A percentile compares a stretch with the other conserved stretches of the same genome.
These are phyloP conservation scores for Oenanthe sinensis DNA, from an alignment of 129 eudicot genomes.

Conservation along the genomic window DNA sequence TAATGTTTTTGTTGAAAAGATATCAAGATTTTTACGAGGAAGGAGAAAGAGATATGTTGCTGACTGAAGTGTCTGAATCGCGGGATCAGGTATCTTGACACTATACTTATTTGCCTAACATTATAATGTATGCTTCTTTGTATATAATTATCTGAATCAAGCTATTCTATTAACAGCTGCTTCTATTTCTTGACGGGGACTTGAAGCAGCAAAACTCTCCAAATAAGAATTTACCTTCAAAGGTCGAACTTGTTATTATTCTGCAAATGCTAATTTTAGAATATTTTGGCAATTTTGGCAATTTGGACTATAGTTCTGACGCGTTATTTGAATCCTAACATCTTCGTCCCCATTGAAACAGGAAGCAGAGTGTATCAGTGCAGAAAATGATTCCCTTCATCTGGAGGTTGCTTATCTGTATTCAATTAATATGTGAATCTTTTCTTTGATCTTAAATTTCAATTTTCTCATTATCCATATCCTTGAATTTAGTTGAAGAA, in stretches of 20 bases:
- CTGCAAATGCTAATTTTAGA: neutral
- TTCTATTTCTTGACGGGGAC: conserved; percentile 46
- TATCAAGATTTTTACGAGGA: conserved; percentile 86
- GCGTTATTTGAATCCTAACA: conserved; percentile 2
- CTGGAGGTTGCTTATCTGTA: conserved; percentile 46
- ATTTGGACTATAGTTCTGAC: neutral
- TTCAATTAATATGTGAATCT: conserved; percentile 10
- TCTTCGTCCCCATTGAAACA: conserved; percentile 21
- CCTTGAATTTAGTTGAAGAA: conserved; percentile 47
- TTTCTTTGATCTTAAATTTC: conserved; percentile 10
- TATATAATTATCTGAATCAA: conserved; percentile 10
- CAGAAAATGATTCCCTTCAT: conserved; percentile 42
- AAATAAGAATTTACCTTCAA: conserved; percentile 21
- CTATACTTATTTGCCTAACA: neutral
- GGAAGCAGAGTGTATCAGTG: conserved; percentile 31
- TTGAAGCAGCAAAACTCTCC: conserved; percentile 33
- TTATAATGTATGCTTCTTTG: neutral
- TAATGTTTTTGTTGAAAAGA: conserved; percentile 23
- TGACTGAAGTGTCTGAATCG: conserved; percentile 69
- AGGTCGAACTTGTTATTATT: conserved; percentile 16
- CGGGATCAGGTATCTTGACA: conserved; percentile 60
- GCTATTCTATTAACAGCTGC: conserved; percentile 39
- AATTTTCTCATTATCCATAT: conserved; percentile 12
- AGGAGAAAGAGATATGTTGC: conserved; percentile 85
- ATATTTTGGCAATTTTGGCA: neutral